Evolutionary conservation across 352 stramenopile species (phyloP).

Genomic region (Globisporangium polare): DNA sequence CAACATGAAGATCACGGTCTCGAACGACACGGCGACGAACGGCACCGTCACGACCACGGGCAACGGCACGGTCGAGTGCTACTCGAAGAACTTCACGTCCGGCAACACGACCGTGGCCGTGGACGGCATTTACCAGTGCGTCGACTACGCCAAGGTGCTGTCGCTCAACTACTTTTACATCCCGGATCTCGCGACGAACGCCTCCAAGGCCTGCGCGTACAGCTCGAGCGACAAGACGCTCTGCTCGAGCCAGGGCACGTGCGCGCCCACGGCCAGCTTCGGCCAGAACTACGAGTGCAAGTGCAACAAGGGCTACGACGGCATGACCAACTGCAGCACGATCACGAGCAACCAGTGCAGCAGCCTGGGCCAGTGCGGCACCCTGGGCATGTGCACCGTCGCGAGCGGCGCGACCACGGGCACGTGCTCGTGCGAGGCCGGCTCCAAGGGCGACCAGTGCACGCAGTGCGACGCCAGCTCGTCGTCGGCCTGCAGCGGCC

Average conservation of each 20-base stretch:
- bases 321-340: constrained; percentile 44
- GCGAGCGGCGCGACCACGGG: constrained; percentile 24
- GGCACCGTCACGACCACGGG: constrained; percentile 15
- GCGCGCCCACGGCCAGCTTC: constrained; percentile 48
- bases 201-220: constrained; percentile 50
- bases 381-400: constrained; percentile 44
- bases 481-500: constrained; percentile 31
- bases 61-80: constrained; percentile 60
- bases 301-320: constrained; percentile 70
- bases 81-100: constrained; percentile 56
- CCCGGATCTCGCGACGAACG: constrained; percentile 53
- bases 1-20: constrained; percentile 47
- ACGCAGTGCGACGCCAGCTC: constrained; percentile 42
- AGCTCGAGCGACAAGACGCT: constrained; percentile 38
- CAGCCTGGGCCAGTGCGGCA: constrained; percentile 66
- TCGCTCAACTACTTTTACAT: constrained; percentile 51
- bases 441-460: constrained; percentile 65
- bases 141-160: constrained; percentile 65
- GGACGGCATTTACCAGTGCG: constrained; percentile 76
- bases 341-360: constrained; percentile 67
- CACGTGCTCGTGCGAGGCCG: constrained; percentile 42
- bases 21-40: constrained; percentile 13
- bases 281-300: constrained; percentile 68
- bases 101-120: constrained; percentile 38
- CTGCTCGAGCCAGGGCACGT: constrained; percentile 72